phyloP scores from a whole-genome alignment of 345 rosid genomes.

The Brassica juncea region DNA sequence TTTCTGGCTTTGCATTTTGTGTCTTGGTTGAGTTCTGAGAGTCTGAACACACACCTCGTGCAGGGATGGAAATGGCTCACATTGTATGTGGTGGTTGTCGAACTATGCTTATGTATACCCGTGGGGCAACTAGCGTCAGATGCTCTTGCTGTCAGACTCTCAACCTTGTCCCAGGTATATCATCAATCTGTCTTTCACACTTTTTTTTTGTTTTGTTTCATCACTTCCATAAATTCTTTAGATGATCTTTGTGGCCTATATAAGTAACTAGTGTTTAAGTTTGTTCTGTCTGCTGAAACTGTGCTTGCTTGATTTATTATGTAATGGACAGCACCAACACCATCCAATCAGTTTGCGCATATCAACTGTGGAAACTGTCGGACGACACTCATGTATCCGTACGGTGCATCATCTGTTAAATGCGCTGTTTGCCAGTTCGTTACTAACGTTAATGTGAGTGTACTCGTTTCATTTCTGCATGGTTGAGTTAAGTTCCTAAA shows the following conservation, averaged over 20 bases:
- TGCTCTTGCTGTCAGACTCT: slow-evolving; percentile 94
- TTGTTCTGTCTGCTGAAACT: neutral
- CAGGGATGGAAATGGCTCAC: slow-evolving; percentile 82
- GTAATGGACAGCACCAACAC: slow-evolving; percentile 36
- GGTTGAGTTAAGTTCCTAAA: slow-evolving; percentile 1
- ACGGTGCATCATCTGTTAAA: slow-evolving; percentile 90
- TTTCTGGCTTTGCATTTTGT: no score
- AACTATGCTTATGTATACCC: slow-evolving; percentile 83
- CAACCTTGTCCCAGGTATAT: slow-evolving; percentile 67
- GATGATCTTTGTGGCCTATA: neutral
- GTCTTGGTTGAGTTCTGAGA: neutral
- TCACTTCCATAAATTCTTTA: neutral
- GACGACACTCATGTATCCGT: slow-evolving; percentile 78
- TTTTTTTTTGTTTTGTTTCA: neutral
- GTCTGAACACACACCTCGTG: slow-evolving; percentile 14
- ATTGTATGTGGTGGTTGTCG: slow-evolving; percentile 90
- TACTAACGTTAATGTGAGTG: slow-evolving; percentile 78
- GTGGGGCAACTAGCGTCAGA: slow-evolving; percentile 83
- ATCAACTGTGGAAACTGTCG: slow-evolving; percentile 80
- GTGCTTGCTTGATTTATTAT: neutral
- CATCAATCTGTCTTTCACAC: neutral
- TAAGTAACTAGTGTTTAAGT: neutral
- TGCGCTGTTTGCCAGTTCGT: slow-evolving; percentile 86
- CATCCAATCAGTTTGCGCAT: slow-evolving; percentile 68
- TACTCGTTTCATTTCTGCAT: slow-evolving; percentile 18